These are phyloP conservation scores for Austroboletus festivus DNA, from an alignment of 768 basidiomycete genomes.

Conservation along the genomic window DNA sequence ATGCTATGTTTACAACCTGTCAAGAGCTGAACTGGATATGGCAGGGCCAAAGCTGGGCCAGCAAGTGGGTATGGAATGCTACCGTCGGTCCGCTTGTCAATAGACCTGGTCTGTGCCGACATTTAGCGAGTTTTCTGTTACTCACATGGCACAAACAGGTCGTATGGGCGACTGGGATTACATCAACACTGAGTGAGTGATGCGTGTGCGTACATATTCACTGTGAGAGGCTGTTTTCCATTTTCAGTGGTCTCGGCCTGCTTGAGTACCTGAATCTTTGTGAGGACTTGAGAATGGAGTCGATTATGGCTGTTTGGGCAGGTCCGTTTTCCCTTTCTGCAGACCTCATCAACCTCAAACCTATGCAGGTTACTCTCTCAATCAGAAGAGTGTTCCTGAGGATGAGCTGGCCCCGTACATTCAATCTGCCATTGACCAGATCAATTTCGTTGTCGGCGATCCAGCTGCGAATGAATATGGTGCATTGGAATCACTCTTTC, in stretches of 20 bases:
- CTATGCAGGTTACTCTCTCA: conserved; percentile 44
- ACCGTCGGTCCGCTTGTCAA: conserved; percentile 52
- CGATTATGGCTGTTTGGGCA: conserved; percentile 61
- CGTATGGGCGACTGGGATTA: conserved; percentile 59
- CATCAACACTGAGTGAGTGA: conserved; percentile 51
- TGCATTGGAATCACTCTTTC: conserved; percentile 18
- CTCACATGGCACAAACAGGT: conserved; percentile 26
- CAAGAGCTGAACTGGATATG: not conserved
- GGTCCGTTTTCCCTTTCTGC: conserved; percentile 31
- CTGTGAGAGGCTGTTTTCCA: too few relatives aligned
- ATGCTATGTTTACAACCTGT: conserved; percentile 1
- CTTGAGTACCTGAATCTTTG: conserved; percentile 53
- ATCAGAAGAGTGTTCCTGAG: conserved; percentile 42
- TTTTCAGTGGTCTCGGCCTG: conserved; percentile 53
- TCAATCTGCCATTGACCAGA: conserved; percentile 55
- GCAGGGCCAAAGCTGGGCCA: conserved; percentile 49
- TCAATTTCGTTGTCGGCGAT: conserved; percentile 60
- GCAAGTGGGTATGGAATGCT: conserved; percentile 63
- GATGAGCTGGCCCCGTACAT: conserved; percentile 46
- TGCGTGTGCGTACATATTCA: too few relatives aligned
- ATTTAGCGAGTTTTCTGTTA: not conserved
- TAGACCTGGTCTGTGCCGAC: conserved; percentile 35
- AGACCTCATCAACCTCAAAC: not conserved
- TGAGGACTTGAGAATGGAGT: conserved; percentile 52
- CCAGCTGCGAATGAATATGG: conserved; percentile 37